These are phyloP conservation scores for Piper longum DNA, from an alignment of 164 flowering plant species.

Conservation along the genomic window DNA sequence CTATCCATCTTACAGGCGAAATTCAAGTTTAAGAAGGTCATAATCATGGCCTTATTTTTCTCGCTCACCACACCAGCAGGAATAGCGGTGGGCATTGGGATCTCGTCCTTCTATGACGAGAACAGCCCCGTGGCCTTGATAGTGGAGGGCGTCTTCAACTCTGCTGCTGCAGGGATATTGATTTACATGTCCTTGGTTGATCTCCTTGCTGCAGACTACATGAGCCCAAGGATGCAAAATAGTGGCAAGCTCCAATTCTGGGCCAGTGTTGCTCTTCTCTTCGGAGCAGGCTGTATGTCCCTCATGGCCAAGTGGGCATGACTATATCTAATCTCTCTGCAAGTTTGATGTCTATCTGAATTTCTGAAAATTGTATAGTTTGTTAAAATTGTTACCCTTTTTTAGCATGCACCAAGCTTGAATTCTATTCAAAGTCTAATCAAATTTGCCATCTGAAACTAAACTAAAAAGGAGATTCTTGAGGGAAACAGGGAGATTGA, in stretches of 20 bases:
- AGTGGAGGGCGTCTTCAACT: constrained; percentile 32
- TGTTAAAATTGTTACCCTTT: no score
- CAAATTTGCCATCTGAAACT: no score
- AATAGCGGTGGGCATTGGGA: constrained; percentile 27
- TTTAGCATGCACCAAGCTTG: no score
- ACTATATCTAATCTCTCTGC: neutral
- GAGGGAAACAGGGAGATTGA: no score
- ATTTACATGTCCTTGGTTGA: constrained; percentile 48
- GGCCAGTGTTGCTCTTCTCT: constrained; percentile 18
- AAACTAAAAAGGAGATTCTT: no score
- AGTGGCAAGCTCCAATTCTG: constrained; percentile 28
- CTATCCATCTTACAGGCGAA: constrained; percentile 24
- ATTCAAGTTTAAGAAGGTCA: constrained; percentile 15
- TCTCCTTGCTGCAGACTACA: constrained; percentile 34
- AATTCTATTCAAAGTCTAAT: no score
- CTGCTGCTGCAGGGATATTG: constrained; percentile 29
- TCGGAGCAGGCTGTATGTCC: constrained; percentile 39
- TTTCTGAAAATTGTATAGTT: no score
- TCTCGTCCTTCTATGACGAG: constrained; percentile 26
- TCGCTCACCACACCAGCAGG: constrained; percentile 40
- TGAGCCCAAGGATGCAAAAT: constrained; percentile 35
- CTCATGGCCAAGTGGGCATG: constrained; percentile 38
- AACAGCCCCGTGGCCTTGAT: constrained; percentile 34
- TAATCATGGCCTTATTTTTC: constrained; percentile 42
- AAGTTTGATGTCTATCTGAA: no score